These are phyloP conservation scores for Russula foetens DNA, from an alignment of 768 basidiomycete genomes.

Conservation along the genomic window DNA sequence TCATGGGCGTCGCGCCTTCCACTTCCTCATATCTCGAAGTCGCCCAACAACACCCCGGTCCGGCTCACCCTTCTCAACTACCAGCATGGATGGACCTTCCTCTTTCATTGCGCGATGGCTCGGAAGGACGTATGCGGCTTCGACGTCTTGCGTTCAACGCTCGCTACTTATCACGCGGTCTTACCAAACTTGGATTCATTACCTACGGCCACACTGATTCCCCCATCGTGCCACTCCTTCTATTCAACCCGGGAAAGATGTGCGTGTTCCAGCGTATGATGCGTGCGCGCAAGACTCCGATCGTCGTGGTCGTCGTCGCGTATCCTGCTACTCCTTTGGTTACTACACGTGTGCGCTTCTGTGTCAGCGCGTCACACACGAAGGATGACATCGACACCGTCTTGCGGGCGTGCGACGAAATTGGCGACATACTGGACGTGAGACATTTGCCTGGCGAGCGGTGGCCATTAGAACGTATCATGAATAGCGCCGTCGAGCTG, in stretches of 20 bases:
- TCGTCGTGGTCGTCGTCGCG: slow-evolving; percentile 83
- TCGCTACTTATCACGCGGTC: slow-evolving; percentile 79
- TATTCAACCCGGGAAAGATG: slow-evolving; percentile 96
- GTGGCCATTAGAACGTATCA: slow-evolving; percentile 74
- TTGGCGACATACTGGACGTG: slow-evolving; percentile 84
- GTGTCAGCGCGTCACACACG: slow-evolving; percentile 90
- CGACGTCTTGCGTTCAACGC: slow-evolving; percentile 92
- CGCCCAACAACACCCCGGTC: slow-evolving; percentile 53
- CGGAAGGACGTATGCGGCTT: slow-evolving; percentile 75
- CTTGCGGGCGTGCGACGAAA: slow-evolving; percentile 81
- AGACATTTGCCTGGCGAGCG: slow-evolving; percentile 69
- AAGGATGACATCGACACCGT: slow-evolving; percentile 92
- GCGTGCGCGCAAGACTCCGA: slow-evolving; percentile 64
- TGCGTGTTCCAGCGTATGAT: slow-evolving; percentile 85
- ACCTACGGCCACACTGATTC: slow-evolving; percentile 87
- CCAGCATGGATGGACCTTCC: slow-evolving; percentile 79
- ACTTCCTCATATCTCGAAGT: slow-evolving; percentile 27
- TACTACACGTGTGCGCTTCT: slow-evolving; percentile 86
- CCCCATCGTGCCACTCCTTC: slow-evolving; percentile 86
- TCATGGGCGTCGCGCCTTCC: slow-evolving; percentile 72
- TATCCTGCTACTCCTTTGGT: slow-evolving; percentile 89
- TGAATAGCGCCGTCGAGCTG: slow-evolving; percentile 64
- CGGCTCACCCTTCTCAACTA: slow-evolving; percentile 52
- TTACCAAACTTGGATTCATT: slow-evolving; percentile 93
- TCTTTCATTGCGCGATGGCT: slow-evolving; percentile 63